Percentiles rank a stretch among this genome's conserved stretches.
phyloP scores from a whole-genome alignment of 106 monocot species.

The Xerophyta viscosa region DNA sequence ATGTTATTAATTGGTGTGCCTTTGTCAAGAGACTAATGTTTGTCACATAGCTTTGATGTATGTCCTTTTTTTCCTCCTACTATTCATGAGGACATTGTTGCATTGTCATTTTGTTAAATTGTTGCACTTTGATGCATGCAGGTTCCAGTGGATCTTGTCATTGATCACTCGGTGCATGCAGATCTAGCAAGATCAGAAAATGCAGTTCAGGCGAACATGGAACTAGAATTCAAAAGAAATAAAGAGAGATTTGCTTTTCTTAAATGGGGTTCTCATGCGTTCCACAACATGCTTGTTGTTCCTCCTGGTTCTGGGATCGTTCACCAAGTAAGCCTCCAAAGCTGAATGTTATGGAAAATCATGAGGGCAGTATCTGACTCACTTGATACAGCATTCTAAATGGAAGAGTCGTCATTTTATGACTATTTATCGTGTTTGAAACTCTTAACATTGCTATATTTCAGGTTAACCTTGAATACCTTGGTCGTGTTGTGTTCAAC shows the following conservation, averaged over 20 bases:
- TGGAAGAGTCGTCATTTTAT: not conserved
- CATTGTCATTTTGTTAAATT: not conserved
- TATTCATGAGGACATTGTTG: not conserved
- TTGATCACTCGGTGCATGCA: conserved; percentile 92
- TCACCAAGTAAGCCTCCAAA: conserved; percentile 55
- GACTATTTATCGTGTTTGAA: not conserved
- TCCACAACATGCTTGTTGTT: conserved; percentile 94
- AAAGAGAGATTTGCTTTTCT: conserved; percentile 94
- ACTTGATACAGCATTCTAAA: not conserved
- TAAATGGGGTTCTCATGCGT: conserved; percentile 94
- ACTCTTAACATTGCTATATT: conserved; percentile 1
- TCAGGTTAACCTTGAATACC: conserved; percentile 96
- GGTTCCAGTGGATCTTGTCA: conserved; percentile 94
- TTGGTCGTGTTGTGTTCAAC: conserved; percentile 92
- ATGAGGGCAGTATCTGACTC: no score
- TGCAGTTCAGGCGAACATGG: conserved; percentile 90
- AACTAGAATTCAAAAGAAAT: conserved; percentile 77
- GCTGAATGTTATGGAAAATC: no score
- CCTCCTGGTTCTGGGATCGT: conserved; percentile 98
- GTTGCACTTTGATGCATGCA: conserved; percentile 9
- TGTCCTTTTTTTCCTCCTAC: not conserved
- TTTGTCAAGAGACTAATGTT: no score
- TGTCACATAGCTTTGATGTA: not conserved
- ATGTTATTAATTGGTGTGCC: no score
- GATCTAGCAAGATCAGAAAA: conserved; percentile 87